A percentile compares a stretch with the other conserved stretches of the same genome.
Evolutionary conservation across 108 stramenopile species (phyloP).

Genomic region (Cyclotella cryptica): DNA sequence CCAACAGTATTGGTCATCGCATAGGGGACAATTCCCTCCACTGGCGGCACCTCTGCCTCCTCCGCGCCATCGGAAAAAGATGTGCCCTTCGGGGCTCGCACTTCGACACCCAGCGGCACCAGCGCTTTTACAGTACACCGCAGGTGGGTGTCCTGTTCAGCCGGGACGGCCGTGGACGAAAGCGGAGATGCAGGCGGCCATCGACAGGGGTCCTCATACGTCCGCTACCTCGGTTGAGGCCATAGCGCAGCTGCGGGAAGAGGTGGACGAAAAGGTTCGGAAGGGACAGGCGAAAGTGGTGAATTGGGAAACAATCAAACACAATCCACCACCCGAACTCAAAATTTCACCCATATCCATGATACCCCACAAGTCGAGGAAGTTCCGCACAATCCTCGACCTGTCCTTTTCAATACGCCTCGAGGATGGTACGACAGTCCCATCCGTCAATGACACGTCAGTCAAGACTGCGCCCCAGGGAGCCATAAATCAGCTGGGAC

Average conservation of each 20-base stretch:
- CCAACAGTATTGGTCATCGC: background rate
- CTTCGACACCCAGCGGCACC: conserved; percentile 20
- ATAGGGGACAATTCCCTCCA: background rate
- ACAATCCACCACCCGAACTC: conserved; percentile 5
- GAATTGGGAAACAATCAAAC: conserved; percentile 11
- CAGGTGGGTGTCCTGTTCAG: conserved; percentile 18
- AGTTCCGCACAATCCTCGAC: conserved; percentile 12
- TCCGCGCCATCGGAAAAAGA: background rate
- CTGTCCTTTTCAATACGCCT: conserved; percentile 13
- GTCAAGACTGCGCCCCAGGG: conserved; percentile 6
- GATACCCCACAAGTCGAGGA: conserved; percentile 25
- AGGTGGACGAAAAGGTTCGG: background rate
- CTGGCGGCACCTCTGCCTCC: too few species aligned
- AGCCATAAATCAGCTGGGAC: conserved; percentile 20
- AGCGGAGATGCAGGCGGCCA: conserved; percentile 17
- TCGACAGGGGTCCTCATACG: conserved; percentile 20
- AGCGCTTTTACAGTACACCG: conserved; percentile 10
- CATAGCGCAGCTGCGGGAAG: background rate
- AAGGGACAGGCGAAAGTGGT: conserved; percentile 11
- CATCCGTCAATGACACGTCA: conserved; percentile 16
- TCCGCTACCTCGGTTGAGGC: conserved; percentile 25
- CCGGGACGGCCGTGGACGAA: conserved; percentile 19
- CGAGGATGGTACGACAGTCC: background rate
- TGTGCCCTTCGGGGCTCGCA: conserved; percentile 16
- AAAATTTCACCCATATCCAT: conserved; percentile 26